Conservation (phyloP, 371 early-diverging fungal species). For the Blakeslea trispora region DNA sequence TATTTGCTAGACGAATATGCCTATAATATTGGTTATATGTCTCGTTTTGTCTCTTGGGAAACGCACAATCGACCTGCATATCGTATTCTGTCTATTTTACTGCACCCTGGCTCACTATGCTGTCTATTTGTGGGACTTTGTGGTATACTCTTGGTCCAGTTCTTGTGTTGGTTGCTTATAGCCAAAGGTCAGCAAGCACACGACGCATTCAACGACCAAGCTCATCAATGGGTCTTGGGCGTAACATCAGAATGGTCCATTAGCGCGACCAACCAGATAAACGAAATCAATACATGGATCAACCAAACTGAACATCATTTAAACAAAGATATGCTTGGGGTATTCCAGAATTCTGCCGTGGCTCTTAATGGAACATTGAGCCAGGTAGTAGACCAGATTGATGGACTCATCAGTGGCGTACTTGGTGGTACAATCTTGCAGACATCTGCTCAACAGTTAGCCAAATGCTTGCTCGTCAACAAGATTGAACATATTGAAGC, state of each 20-base stretch:
- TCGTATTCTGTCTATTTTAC: conserved; percentile 26
- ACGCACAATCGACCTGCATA: background rate
- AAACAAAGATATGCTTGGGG: conserved; percentile 31
- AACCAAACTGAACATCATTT: conserved; percentile 23
- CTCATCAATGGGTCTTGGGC: conserved; percentile 4
- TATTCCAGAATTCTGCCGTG: conserved; percentile 23
- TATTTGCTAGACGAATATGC: conserved; percentile 1
- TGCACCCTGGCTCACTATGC: conserved; percentile 30
- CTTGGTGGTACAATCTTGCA: conserved; percentile 41
- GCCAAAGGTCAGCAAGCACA: background rate
- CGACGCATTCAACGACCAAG: conserved; percentile 1
- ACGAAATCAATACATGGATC: conserved; percentile 33
- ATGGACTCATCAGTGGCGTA: conserved; percentile 14
- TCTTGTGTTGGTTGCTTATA: conserved; percentile 1
- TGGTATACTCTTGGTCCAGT: conserved; percentile 17
- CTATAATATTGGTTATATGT: background rate
- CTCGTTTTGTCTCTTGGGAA: background rate
- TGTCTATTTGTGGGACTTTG: conserved; percentile 31
- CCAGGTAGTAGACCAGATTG: conserved; percentile 25
- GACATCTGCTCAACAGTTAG: conserved; percentile 30
- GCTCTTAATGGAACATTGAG: conserved; percentile 34
- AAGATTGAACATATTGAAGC: conserved; percentile 40
- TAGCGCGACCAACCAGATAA: background rate
- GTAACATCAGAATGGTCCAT: conserved; percentile 12
- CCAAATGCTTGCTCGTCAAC: conserved; percentile 34